Evolutionary conservation across 2,329 filamentous ascomycete genomes (phyloP).

Genomic region (Penicillium thymicola): DNA sequence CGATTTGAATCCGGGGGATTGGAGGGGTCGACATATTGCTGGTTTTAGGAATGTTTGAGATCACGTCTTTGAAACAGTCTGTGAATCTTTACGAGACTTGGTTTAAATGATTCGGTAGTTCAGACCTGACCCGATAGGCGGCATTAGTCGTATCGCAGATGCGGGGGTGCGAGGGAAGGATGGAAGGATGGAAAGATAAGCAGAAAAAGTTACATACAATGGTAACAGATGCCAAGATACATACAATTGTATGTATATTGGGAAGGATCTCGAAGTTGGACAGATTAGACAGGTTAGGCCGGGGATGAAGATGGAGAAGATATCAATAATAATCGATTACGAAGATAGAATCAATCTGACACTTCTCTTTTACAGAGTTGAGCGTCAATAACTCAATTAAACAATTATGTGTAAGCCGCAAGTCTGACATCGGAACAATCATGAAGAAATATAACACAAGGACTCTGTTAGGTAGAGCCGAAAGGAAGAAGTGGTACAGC

Average conservation of each 20-base stretch:
- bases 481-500: conserved; percentile 22
- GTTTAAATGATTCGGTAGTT: neutral
- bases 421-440: conserved; percentile 22
- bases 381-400: conserved; percentile 26
- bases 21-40: conserved; percentile 20
- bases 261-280: neutral
- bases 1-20: conserved; percentile 29
- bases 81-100: neutral
- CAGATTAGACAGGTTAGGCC: neutral
- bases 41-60: neutral
- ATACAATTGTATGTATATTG: too few species aligned
- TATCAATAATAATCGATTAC: neutral
- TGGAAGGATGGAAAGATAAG: conserved; percentile 3
- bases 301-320: neutral
- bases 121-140: neutral
- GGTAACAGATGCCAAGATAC: neutral
- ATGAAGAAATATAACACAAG: conserved; percentile 38
- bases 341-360: neutral
- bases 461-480: conserved; percentile 25
- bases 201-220: neutral
- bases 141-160: conserved; percentile 1
- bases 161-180: neutral
- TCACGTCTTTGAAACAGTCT: neutral
- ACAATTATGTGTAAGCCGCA: conserved; percentile 31
- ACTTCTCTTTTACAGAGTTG: conserved; percentile 1